Evolutionary conservation across 108 stramenopile species (phyloP).

Genomic region (Skeletonema menzelii): DNA sequence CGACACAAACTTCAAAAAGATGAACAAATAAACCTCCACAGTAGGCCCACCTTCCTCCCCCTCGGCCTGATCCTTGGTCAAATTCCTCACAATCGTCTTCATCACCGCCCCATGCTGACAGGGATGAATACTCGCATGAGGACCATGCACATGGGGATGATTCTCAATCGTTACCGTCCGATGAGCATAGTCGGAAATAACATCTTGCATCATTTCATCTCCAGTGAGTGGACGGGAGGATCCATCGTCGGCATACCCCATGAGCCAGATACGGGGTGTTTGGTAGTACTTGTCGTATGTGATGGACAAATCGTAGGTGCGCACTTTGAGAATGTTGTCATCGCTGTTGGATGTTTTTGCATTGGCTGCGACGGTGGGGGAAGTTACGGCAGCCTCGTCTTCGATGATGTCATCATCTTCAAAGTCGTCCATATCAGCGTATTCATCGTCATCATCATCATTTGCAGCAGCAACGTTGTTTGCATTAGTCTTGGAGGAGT

Average conservation of each 20-base stretch:
- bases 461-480: conserved; percentile 7
- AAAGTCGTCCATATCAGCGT: conserved; percentile 90
- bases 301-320: conserved; percentile 95
- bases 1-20: conserved; percentile 98
- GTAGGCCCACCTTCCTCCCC: conserved; percentile 45
- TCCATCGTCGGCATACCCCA: conserved; percentile 85
- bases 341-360: conserved; percentile 16
- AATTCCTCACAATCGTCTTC: conserved; percentile 94
- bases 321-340: conserved; percentile 76
- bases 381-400: conserved; percentile 70
- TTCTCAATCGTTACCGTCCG: conserved; percentile 97
- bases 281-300: conserved; percentile 99
- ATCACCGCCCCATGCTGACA: conserved; percentile 99
- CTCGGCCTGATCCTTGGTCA: conserved; percentile 59
- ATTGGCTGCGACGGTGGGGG: conserved; percentile 12
- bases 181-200: conserved; percentile 97
- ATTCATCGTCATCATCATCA: conserved; percentile 77
- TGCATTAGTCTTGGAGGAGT: neutral
- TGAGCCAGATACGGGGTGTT: conserved; percentile 97
- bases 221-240: conserved; percentile 80
- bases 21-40: conserved; percentile 96
- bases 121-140: conserved; percentile 96
- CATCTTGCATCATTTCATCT: conserved; percentile 96
- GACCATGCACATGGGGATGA: conserved; percentile 91
- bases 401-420: conserved; percentile 80